Evolutionary conservation across 2,329 filamentous ascomycete species (phyloP).

Genomic region (Apiospora arundinis): DNA sequence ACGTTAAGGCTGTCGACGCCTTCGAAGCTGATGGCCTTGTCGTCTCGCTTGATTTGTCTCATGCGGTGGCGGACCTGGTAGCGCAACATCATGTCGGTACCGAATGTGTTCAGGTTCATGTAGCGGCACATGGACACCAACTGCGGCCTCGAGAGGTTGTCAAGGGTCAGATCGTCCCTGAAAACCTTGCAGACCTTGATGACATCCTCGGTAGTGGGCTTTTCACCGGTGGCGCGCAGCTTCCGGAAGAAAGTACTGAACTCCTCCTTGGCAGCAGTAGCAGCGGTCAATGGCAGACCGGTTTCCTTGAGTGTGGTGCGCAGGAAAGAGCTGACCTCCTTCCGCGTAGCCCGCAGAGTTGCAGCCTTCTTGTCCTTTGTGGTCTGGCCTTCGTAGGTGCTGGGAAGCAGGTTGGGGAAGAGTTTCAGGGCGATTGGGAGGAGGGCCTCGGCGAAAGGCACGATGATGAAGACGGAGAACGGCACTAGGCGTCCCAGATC

Average conservation of each 20-base stretch:
- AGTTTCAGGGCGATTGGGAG: constrained; percentile 90
- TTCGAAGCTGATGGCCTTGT: constrained; percentile 91
- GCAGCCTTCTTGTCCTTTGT: constrained; percentile 89
- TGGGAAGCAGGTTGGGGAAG: constrained; percentile 96
- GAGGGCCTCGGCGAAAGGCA: constrained; percentile 93
- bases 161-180: constrained; percentile 94
- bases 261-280: constrained; percentile 88
- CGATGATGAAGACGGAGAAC: constrained; percentile 96
- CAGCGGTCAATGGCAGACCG: constrained; percentile 84
- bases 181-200: constrained; percentile 99
- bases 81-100: constrained; percentile 95
- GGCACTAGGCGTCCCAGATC: constrained; percentile 92
- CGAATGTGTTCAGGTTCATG: constrained; percentile 96
- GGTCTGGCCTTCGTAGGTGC: constrained; percentile 93
- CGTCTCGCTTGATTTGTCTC: constrained; percentile 98
- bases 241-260: constrained; percentile 98
- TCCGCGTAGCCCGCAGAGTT: constrained; percentile 81
- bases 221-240: constrained; percentile 87
- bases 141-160: constrained; percentile 95
- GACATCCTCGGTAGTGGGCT: constrained; percentile 86
- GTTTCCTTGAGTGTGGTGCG: constrained; percentile 89
- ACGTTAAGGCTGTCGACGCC: constrained; percentile 94
- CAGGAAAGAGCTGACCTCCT: constrained; percentile 91
- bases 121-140: constrained; percentile 98
- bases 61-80: constrained; percentile 98